Percentiles rank a stretch among this genome's conserved stretches.
These are phyloP conservation scores for Cladosporium sp. DNA, from an alignment of 2,329 filamentous ascomycete genomes.

Conservation along the genomic window DNA sequence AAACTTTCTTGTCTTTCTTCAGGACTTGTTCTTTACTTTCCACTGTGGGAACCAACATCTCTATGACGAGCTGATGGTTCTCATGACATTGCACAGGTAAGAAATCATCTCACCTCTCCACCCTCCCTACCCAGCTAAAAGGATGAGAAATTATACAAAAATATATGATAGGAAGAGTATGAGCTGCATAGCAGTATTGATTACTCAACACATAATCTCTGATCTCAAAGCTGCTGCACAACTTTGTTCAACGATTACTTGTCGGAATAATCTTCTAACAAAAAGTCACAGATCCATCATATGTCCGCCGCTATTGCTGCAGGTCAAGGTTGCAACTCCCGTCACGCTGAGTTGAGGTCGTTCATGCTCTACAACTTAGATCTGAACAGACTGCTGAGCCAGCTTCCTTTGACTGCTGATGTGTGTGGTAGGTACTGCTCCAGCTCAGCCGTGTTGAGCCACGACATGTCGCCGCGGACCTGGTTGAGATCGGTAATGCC, in stretches of 20 bases:
- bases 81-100: neutral
- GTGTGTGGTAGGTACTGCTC: slow-evolving; percentile 51
- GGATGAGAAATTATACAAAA: slow-evolving; percentile 33
- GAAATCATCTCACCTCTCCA: neutral
- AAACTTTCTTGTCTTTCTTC: slow-evolving; percentile 8
- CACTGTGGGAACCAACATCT: neutral
- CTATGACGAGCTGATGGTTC: neutral
- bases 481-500: slow-evolving; percentile 64
- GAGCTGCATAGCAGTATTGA: slow-evolving; percentile 37
- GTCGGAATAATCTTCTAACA: neutral
- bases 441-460: slow-evolving; percentile 56
- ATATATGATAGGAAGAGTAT: slow-evolving; percentile 44
- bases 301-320: neutral
- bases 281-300: neutral
- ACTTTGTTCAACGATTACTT: neutral
- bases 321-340: neutral
- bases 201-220: slow-evolving; percentile 27
- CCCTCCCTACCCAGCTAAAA: slow-evolving; percentile 19
- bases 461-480: slow-evolving; percentile 59
- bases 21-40: slow-evolving; percentile 1
- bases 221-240: slow-evolving; percentile 6
- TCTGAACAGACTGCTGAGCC: slow-evolving; percentile 8
- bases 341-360: neutral
- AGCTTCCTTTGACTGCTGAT: slow-evolving; percentile 2
- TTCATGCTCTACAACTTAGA: slow-evolving; percentile 13